Evolutionary conservation across 495 filamentous ascomycete genomes (phyloP), one percentile per base, ranked within the genome.

Genomic region (Cercophora newfieldiana): DNA sequence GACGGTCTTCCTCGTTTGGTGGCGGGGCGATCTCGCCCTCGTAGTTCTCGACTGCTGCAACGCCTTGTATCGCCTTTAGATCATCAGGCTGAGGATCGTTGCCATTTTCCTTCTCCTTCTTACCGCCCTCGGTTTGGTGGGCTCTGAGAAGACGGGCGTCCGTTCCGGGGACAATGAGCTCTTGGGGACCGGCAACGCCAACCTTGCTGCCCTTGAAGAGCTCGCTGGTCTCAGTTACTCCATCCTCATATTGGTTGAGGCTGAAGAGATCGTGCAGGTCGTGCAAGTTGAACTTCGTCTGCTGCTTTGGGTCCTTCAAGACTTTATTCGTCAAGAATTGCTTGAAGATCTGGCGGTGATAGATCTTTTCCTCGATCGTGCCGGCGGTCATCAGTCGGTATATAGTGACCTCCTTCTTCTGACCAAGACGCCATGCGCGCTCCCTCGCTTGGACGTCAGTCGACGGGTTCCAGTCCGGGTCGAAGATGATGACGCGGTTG

Each of bases 291-390:
- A 98, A 97, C 0, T 87, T 90, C 61, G 93, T 89, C 18, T 89
- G 87, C 71, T 97, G 92, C 69, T 94, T 97, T 0, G 95, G 93
- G 67, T 98, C 93, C 73, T 88, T 91, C 63, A 97, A 75, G 12
- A 99, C 93, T 74, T 99, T 99, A 78, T 97, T 94, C 7, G 91
- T 91, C 30, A 99, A 80, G 71, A 97, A 96, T 68, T 97, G 93
- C 76, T 99, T 99, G 80, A 93, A 98, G 57, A 99, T 92, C 75
- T 99, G 95, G 5, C 95, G 90, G 74, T 98, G 95, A 64, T 97
- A 98, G 48, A 99, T 97, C 82, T 98, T 98, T 77, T 99, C 95
- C 72, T 99, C 95, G 31, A 99, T 98, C 0, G 95, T 97, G 18
- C 94, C 94, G 1, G 92, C 91, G n/a, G 92, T 95, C 90, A 99